Conservation (phyloP, 2,329 filamentous ascomycete species). For the Alternaria gansuensis region DNA sequence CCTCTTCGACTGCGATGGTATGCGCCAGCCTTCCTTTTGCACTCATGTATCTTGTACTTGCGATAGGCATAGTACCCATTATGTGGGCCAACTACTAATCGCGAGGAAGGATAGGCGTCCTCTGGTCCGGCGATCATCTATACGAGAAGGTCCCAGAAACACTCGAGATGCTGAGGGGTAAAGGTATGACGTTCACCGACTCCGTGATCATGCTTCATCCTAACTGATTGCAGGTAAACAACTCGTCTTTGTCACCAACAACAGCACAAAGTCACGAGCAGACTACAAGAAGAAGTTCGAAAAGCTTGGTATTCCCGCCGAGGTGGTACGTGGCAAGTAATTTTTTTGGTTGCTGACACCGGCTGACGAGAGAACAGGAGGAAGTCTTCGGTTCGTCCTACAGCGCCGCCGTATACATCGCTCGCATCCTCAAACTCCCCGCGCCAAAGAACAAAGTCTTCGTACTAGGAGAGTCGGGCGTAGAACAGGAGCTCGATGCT, state of each 20-base stretch:
- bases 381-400: conserved; percentile 97
- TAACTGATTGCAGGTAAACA: conserved; percentile 73
- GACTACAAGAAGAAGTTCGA: conserved; percentile 95
- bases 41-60: background rate
- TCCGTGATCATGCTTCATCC: background rate
- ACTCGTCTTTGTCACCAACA: conserved; percentile 97
- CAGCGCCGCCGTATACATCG: conserved; percentile 94
- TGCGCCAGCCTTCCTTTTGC: conserved; percentile 25
- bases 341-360: background rate
- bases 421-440: conserved; percentile 83
- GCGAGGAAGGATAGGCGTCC: conserved; percentile 73
- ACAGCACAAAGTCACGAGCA: conserved; percentile 92
- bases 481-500: conserved; percentile 84
- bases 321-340: conserved; percentile 60
- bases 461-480: conserved; percentile 87
- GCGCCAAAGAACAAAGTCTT: conserved; percentile 90
- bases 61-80: background rate
- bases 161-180: conserved; percentile 79
- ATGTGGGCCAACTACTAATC: conserved; percentile 41
- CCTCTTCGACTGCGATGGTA: conserved; percentile 97
- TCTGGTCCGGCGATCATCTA: conserved; percentile 94
- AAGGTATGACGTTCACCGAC: conserved; percentile 64
- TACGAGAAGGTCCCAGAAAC: conserved; percentile 88
- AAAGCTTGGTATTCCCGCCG: conserved; percentile 78
- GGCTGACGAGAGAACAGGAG: conserved; percentile 61